A percentile compares a stretch with the other conserved stretches of the same genome.
These are phyloP conservation scores for Silene conica DNA, from an alignment of 148 eudicot species.

Conservation along the genomic window DNA sequence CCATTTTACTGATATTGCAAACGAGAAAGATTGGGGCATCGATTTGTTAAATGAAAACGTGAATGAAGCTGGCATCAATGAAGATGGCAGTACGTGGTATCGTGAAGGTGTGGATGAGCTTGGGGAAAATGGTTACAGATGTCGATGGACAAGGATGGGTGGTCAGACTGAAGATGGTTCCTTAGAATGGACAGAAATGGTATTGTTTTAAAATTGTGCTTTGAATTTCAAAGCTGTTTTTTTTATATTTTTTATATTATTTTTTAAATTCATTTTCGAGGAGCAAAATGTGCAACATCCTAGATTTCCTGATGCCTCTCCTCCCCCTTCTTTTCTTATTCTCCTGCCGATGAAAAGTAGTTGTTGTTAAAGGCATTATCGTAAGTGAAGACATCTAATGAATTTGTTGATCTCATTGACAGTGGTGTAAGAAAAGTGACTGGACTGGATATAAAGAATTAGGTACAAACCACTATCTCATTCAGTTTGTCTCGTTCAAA, in stretches of 20 bases:
- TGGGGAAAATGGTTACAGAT: no score
- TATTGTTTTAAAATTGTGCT: slow-evolving; percentile 23
- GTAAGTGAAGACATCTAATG: slow-evolving; percentile 64
- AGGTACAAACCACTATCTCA: no score
- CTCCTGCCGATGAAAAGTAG: background rate
- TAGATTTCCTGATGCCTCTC: background rate
- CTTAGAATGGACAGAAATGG: slow-evolving; percentile 98
- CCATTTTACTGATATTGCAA: slow-evolving; percentile 78
- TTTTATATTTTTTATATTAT: no score
- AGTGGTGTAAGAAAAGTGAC: no score
- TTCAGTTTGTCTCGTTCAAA: no score
- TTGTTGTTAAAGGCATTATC: slow-evolving; percentile 46
- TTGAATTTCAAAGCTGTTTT: background rate
- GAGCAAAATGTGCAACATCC: background rate
- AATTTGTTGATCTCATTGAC: slow-evolving; percentile 78
- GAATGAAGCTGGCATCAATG: no score
- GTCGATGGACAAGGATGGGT: slow-evolving; percentile 97
- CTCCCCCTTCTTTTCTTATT: slow-evolving; percentile 1
- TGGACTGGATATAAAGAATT: no score
- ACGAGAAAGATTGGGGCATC: slow-evolving; percentile 99
- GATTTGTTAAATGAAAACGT: no score
- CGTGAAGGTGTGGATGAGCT: no score
- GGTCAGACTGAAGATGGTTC: slow-evolving; percentile 77
- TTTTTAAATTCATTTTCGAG: background rate
- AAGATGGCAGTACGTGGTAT: no score